Evolutionary conservation across 768 basidiomycete genomes (phyloP).

Genomic region (Amanita subjunquillea): DNA sequence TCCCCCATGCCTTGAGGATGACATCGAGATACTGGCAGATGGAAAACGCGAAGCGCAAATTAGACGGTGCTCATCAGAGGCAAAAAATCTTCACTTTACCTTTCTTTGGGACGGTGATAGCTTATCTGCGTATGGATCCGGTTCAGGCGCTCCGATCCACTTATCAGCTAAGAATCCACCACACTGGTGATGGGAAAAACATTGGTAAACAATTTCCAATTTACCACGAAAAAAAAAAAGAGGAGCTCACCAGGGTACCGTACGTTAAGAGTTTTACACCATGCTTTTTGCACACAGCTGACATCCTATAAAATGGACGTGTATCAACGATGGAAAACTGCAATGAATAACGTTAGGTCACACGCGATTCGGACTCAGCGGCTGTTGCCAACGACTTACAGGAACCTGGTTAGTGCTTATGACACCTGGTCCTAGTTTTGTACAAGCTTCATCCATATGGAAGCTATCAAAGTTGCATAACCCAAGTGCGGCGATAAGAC

Average conservation of each 20-base stretch:
- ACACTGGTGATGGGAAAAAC: constrained; percentile 42
- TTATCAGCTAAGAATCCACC: constrained; percentile 75
- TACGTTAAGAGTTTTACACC: constrained; percentile 70
- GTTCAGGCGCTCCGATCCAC: constrained; percentile 60
- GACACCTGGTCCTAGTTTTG: constrained; percentile 54
- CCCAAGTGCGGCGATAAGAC: constrained; percentile 55
- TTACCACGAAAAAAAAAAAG: constrained; percentile 1
- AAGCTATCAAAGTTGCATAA: constrained; percentile 76
- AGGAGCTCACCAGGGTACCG: constrained; percentile 56
- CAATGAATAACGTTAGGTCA: neutral
- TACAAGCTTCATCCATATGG: constrained; percentile 72
- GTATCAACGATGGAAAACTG: constrained; percentile 80
- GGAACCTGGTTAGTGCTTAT: constrained; percentile 82
- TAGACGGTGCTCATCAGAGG: neutral
- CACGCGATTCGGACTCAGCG: neutral
- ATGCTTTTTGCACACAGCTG: constrained; percentile 65
- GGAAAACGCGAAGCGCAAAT: neutral
- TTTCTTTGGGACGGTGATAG: constrained; percentile 81
- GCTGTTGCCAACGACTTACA: constrained; percentile 28
- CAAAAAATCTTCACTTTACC: constrained; percentile 25
- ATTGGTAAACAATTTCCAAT: neutral
- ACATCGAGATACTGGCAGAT: constrained; percentile 67
- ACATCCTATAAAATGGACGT: constrained; percentile 68
- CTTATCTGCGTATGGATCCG: constrained; percentile 56
- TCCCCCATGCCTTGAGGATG: constrained; percentile 72